Base-by-base conservation (phyloP, 768 basidiomycete genomes). In the Russula abietina region DNA sequence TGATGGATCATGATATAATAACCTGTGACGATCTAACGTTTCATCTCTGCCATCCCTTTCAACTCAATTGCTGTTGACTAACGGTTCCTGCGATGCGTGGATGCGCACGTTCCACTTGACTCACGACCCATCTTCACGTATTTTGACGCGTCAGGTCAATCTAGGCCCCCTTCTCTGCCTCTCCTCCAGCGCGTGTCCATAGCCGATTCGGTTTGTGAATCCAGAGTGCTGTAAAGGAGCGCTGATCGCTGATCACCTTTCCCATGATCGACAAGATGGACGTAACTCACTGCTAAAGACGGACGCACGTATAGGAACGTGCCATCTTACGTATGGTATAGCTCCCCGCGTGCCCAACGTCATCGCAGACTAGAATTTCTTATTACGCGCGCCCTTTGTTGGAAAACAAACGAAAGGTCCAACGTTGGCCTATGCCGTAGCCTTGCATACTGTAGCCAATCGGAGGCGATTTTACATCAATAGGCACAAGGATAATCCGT, bases 391-490 rank as follows among this genome's bases (percentile, higher is more conserved):
- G 12, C 22, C 12, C 33, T 7, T 28, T 49, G 24, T 49, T 9
- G 38, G 9, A 38, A 33, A 22, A 24, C 22, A 28, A 14, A 28
- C 11, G 48, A 38, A 54, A 19, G 52, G n/a, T 5, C 33, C 9
- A 26, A 48, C 24, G 3, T 38, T 43, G 33, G 11, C 33, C n/a
- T n/a, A 12, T 12, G 33, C 11, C 11, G 33, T 36, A 36, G 33
- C 11, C 11, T 36, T 36, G 33, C 33, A 36, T 12, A 12, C 11
- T 36, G 11, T 36, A 36, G 11, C n/a, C n/a, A n/a, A n/a, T n/a
- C n/a, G n/a, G n/a, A 24, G 9, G 17, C 10, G 28, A 33, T 36
- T 36, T 60, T 28, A 53, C 59, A 45, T 53, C 59, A 60, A 60
- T 9, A 30, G 28, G 22, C 28, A 59, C 7, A 16, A 41, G 36